Evolutionary conservation across 2,329 filamentous ascomycete genomes (phyloP).

Genomic region (Venturia nashicola): DNA sequence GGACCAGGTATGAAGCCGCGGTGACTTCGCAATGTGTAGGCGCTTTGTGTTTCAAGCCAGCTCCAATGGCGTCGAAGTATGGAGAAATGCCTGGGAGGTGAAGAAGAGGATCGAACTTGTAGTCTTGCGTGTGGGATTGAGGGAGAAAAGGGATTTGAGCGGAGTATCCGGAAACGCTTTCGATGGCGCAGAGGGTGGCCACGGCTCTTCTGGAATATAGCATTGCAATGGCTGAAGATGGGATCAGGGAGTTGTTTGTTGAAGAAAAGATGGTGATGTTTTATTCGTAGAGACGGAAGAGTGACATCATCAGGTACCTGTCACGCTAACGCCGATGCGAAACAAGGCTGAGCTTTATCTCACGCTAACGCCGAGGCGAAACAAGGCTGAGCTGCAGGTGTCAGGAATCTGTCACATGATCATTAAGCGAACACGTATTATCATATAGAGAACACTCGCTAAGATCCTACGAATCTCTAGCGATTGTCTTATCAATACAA

Average conservation of each 20-base stretch:
- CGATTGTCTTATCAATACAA: no score
- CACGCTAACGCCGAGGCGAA: not conserved
- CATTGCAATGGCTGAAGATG: not conserved
- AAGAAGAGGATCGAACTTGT: slow-evolving; percentile 39
- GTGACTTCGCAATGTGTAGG: slow-evolving; percentile 36
- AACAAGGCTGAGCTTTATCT: no score
- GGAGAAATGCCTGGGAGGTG: slow-evolving; percentile 45
- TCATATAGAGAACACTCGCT: no score
- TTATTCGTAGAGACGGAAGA: not conserved
- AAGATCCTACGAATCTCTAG: no score
- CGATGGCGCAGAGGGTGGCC: not conserved
- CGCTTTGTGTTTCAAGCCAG: slow-evolving; percentile 28
- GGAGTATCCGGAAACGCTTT: not conserved
- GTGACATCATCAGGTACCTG: slow-evolving; percentile 2
- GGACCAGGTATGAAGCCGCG: slow-evolving; percentile 42
- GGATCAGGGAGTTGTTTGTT: not conserved
- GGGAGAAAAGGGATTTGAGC: not conserved
- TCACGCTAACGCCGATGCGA: not conserved
- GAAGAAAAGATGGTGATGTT: not conserved
- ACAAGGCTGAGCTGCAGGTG: no score
- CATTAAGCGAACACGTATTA: no score
- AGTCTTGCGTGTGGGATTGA: slow-evolving; percentile 9
- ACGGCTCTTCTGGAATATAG: not conserved
- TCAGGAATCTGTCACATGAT: no score
- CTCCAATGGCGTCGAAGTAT: slow-evolving; percentile 38